Evolutionary conservation across 768 basidiomycete genomes (phyloP).

Genomic region (Dacryopinax spathularia): DNA sequence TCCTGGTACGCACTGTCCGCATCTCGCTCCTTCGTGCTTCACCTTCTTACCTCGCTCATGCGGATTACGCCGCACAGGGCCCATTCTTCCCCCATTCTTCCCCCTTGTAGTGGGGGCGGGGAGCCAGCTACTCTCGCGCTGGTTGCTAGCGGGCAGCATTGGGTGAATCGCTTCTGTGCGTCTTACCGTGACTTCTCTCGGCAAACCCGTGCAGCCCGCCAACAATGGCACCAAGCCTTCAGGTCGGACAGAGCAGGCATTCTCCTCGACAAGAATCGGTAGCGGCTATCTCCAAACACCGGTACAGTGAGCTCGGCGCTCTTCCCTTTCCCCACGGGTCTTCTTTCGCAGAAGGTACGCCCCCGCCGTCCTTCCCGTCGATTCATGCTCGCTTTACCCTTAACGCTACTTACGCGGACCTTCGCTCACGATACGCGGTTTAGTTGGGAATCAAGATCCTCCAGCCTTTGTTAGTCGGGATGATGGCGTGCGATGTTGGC

Average conservation of each 20-base stretch:
- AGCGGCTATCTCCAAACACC: neutral
- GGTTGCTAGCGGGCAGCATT: neutral
- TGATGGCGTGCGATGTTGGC: neutral
- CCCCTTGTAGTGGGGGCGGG: neutral
- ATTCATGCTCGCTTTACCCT: too few species aligned
- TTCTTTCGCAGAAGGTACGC: neutral
- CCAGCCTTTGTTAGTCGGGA: neutral
- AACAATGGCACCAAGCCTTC: neutral
- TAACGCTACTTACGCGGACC: neutral
- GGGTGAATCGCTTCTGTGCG: neutral
- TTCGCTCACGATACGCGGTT: too few species aligned
- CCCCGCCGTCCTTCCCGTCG: too few species aligned
- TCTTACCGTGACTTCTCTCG: neutral
- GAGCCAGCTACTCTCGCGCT: neutral
- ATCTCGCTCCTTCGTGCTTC: too few species aligned
- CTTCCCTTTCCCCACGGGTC: neutral
- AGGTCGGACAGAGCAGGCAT: neutral
- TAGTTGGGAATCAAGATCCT: neutral
- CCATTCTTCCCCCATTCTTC: neutral
- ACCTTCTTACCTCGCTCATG: too few species aligned
- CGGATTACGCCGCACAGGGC: neutral
- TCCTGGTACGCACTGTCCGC: slow-evolving; percentile 2
- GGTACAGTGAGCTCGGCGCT: neutral
- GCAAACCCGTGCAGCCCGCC: neutral
- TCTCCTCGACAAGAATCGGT: neutral